These are phyloP conservation scores for Penicillium canariense DNA, from an alignment of 495 filamentous ascomycete species.

Conservation along the genomic window DNA sequence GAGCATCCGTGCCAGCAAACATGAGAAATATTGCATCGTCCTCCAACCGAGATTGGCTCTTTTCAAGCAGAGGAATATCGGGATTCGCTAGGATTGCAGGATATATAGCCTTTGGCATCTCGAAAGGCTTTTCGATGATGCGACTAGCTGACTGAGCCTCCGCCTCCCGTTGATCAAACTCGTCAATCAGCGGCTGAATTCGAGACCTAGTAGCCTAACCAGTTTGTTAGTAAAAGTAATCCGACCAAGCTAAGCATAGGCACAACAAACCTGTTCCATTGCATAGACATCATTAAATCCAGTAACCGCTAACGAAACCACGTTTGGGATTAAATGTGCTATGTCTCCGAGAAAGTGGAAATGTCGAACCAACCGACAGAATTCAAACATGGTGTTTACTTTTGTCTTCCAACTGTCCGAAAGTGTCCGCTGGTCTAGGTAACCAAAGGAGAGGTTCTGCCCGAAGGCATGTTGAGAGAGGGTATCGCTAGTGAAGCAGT, in stretches of 20 bases:
- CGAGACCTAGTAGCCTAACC: too few relatives aligned
- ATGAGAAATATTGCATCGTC: conserved; percentile 40
- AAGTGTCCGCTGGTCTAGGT: conserved; percentile 11
- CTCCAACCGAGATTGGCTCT: conserved; percentile 26
- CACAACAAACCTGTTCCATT: conserved; percentile 11
- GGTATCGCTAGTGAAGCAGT: conserved; percentile 43
- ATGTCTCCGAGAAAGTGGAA: conserved; percentile 1
- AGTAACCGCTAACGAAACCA: background rate
- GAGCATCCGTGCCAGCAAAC: conserved; percentile 35
- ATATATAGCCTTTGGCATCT: too few relatives aligned
- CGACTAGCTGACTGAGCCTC: too few relatives aligned
- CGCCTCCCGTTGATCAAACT: too few relatives aligned
- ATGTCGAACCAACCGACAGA: conserved; percentile 6
- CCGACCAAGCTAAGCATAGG: too few relatives aligned
- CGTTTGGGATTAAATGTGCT: background rate
- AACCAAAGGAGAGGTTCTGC: conserved; percentile 4
- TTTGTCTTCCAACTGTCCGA: conserved; percentile 11
- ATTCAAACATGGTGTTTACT: conserved; percentile 11
- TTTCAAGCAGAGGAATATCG: conserved; percentile 25
- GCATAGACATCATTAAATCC: conserved; percentile 3
- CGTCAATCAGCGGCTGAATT: too few relatives aligned
- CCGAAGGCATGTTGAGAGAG: conserved; percentile 41
- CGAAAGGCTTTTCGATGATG: too few relatives aligned
- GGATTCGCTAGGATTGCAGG: conserved; percentile 12
- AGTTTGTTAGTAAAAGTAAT: too few relatives aligned